Evolutionary conservation across 2,329 filamentous ascomycete genomes (phyloP).

Genomic region (Verruconis gallopava): DNA sequence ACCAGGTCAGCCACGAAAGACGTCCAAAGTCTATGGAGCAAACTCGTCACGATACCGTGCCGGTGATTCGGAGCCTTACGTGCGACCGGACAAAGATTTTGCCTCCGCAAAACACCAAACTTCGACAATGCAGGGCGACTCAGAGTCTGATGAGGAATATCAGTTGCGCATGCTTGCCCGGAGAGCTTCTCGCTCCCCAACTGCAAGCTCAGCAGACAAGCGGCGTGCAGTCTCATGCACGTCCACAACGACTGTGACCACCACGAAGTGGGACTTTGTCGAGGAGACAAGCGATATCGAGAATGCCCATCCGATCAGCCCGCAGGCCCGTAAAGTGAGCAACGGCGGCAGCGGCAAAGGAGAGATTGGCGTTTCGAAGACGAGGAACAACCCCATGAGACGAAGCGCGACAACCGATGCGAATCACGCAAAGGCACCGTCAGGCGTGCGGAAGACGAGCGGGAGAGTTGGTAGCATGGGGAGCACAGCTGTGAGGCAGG

Average conservation of each 20-base stretch:
- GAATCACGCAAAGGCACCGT: slow-evolving; percentile 13
- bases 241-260: slow-evolving; percentile 55
- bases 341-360: slow-evolving; percentile 23
- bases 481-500: too few species aligned
- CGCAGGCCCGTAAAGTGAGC: slow-evolving; percentile 34
- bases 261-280: slow-evolving; percentile 22
- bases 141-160: slow-evolving; percentile 71
- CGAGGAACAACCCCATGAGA: slow-evolving; percentile 29
- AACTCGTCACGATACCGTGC: slow-evolving; percentile 9
- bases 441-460: slow-evolving; percentile 37
- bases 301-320: slow-evolving; percentile 22
- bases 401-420: slow-evolving; percentile 33
- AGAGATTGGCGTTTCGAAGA: slow-evolving; percentile 27
- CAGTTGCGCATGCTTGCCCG: slow-evolving; percentile 56
- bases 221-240: slow-evolving; percentile 62
- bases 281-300: slow-evolving; percentile 34
- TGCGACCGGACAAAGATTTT: slow-evolving; percentile 35
- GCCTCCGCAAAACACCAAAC: neutral
- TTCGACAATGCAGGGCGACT: slow-evolving; percentile 43
- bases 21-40: slow-evolving; percentile 60
- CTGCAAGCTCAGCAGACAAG: slow-evolving; percentile 25
- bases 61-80: slow-evolving; percentile 34
- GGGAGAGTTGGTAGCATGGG: slow-evolving; percentile 36
- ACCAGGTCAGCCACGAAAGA: slow-evolving; percentile 88
- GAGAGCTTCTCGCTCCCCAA: slow-evolving; percentile 25